Conservation (phyloP, 2,329 filamentous ascomycete genomes). For the Nemania serpens region DNA sequence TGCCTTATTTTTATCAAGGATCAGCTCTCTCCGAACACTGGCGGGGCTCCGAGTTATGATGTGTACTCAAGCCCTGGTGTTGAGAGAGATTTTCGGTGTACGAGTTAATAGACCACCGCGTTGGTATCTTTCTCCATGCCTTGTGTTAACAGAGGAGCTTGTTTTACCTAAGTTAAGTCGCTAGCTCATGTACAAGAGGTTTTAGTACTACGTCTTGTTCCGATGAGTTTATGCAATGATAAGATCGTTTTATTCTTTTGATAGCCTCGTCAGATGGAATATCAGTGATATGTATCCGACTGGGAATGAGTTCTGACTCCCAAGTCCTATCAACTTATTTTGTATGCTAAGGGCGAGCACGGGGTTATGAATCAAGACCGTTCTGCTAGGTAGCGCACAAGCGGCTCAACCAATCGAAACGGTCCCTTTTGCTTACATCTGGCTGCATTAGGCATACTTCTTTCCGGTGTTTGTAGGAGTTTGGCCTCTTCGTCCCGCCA, state of each 20-base stretch:
- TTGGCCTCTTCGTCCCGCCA: too few species aligned
- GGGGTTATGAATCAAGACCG: neutral
- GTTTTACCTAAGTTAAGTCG: neutral
- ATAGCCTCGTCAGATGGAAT: too few species aligned
- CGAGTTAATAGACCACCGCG: constrained; percentile 27
- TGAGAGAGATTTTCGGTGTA: constrained; percentile 19
- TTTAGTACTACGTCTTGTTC: neutral
- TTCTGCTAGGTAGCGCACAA: neutral
- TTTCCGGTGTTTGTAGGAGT: too few species aligned
- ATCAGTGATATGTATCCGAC: neutral
- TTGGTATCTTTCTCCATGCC: constrained; percentile 13
- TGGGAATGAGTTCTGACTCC: too few species aligned
- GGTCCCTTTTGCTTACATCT: neutral
- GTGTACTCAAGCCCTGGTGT: constrained; percentile 11
- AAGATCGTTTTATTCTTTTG: neutral
- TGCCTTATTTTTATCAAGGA: constrained; percentile 23
- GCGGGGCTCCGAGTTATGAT: constrained; percentile 10
- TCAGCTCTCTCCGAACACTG: constrained; percentile 11
- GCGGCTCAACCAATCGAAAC: constrained; percentile 14
- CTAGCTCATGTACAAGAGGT: constrained; percentile 7
- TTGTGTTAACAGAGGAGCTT: constrained; percentile 13
- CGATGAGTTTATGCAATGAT: constrained; percentile 1
- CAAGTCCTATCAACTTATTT: neutral
- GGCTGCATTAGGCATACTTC: constrained; percentile 22
- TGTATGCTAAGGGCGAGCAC: neutral